Percentiles rank a stretch among this genome's conserved stretches.
Evolutionary conservation across 1,284 basidiomycete genomes (phyloP).

Genomic region (Fomitopsis betulina): DNA sequence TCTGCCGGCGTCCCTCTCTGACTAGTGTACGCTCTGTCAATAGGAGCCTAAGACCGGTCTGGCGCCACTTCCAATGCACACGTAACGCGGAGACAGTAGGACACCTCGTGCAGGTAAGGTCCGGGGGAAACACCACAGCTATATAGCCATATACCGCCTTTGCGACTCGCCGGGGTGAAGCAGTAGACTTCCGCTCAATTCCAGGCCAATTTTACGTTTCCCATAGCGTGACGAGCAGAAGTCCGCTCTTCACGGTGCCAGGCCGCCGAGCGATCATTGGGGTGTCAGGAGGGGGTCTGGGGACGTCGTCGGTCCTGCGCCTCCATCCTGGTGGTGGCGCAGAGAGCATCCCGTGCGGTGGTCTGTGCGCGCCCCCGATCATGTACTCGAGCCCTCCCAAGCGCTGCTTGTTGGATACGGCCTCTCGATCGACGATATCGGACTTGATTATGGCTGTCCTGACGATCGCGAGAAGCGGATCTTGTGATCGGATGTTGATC

Average conservation of each 20-base stretch:
- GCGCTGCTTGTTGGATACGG: background rate
- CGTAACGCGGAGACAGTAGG: background rate
- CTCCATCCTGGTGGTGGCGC: background rate
- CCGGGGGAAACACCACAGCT: background rate
- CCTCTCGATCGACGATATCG: background rate
- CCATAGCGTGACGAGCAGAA: background rate
- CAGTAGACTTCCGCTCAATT: background rate
- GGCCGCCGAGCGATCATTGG: background rate
- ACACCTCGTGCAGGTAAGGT: background rate
- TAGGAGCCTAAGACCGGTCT: background rate
- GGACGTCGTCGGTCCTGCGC: background rate
- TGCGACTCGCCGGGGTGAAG: background rate
- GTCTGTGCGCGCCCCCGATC: background rate
- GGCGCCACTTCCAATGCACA: background rate
- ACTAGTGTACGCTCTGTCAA: background rate
- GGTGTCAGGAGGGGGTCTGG: background rate
- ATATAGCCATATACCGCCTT: background rate
- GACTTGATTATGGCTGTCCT: conserved; percentile 2
- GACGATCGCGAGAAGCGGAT: conserved; percentile 21
- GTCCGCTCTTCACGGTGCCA: background rate
- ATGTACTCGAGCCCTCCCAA: background rate
- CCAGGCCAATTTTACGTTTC: background rate
- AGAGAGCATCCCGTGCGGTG: background rate
- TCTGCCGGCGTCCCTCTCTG: background rate
- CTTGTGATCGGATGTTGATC: conserved; percentile 21